These are phyloP conservation scores for Aspergillus sergii DNA, from an alignment of 2,329 filamentous ascomycete species.

Conservation along the genomic window DNA sequence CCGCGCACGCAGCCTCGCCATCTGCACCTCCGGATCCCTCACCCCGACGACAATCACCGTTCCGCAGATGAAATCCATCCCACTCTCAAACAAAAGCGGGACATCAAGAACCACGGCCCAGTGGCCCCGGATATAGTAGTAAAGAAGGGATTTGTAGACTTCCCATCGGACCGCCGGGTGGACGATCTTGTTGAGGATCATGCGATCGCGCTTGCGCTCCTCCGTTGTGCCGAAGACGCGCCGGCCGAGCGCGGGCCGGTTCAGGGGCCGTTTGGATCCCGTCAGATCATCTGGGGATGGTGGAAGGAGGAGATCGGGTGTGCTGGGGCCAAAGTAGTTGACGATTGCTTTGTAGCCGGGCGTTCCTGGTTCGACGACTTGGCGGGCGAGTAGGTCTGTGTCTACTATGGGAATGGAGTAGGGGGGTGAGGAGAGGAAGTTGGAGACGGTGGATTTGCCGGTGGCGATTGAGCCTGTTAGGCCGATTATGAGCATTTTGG, in stretches of 20 bases:
- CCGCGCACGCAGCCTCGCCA: slow-evolving; percentile 72
- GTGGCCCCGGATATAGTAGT: slow-evolving; percentile 71
- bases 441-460: slow-evolving; percentile 94
- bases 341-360: slow-evolving; percentile 81
- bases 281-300: slow-evolving; percentile 43
- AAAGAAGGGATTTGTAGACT: slow-evolving; percentile 75
- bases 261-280: slow-evolving; percentile 61
- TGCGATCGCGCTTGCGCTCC: slow-evolving; percentile 70
- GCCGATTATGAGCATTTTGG: slow-evolving; percentile 84
- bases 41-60: slow-evolving; percentile 87
- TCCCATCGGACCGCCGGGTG: slow-evolving; percentile 85
- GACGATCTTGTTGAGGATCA: slow-evolving; percentile 82
- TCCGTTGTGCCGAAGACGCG: slow-evolving; percentile 82
- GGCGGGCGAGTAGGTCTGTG: slow-evolving; percentile 86
- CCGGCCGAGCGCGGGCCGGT: slow-evolving; percentile 80
- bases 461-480: slow-evolving; percentile 97
- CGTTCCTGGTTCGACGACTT: slow-evolving; percentile 93
- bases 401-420: slow-evolving; percentile 91
- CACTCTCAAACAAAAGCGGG: slow-evolving; percentile 86
- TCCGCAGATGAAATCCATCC: slow-evolving; percentile 82
- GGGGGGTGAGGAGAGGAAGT: slow-evolving; percentile 75
- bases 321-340: slow-evolving; percentile 75
- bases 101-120: slow-evolving; percentile 95
- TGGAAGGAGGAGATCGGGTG: slow-evolving; percentile 79
- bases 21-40: slow-evolving; percentile 76